Percentiles rank a stretch among this genome's conserved stretches.
Conservation (phyloP, 352 stramenopile species). For the Phytophthora sp. region DNA sequence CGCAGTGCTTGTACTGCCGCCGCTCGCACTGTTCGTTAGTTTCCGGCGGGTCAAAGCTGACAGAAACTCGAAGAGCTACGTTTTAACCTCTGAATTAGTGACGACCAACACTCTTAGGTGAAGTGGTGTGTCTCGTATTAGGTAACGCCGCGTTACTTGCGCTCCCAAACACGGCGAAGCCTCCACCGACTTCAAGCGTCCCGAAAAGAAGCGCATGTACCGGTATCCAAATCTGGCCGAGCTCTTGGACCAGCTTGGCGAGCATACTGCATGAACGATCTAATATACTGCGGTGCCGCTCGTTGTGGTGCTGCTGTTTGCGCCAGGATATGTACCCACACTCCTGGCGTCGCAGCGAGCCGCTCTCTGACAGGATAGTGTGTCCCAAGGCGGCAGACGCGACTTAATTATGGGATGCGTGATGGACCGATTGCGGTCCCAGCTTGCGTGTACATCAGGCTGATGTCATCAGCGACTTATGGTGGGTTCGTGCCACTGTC, state of each 20-base stretch:
- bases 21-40: constrained; percentile 1
- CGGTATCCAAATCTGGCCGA: not conserved
- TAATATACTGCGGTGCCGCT: not conserved
- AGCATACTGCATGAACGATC: not conserved
- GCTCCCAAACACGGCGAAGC: not conserved
- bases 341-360: constrained; percentile 11
- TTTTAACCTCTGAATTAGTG: constrained; percentile 14
- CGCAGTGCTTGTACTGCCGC: no score
- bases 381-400: constrained; percentile 17
- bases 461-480: constrained; percentile 16
- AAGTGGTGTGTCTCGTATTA: constrained; percentile 19
- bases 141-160: constrained; percentile 14
- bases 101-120: constrained; percentile 18
- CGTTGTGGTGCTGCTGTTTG: no score
- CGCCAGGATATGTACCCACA: constrained; percentile 12
- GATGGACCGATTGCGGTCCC: constrained; percentile 8
- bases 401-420: constrained; percentile 11
- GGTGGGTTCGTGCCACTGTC: not conserved
- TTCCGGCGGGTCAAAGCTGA: constrained; percentile 1
- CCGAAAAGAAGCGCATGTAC: no score
- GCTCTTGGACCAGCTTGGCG: not conserved
- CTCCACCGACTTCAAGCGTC: not conserved
- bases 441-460: not conserved
- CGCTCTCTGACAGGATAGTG: not conserved
- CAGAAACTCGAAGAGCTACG: not conserved